A percentile compares a stretch with the other conserved stretches of the same genome.
Conservation (phyloP, 257 asterid genomes). For the Jacaranda copaia region DNA sequence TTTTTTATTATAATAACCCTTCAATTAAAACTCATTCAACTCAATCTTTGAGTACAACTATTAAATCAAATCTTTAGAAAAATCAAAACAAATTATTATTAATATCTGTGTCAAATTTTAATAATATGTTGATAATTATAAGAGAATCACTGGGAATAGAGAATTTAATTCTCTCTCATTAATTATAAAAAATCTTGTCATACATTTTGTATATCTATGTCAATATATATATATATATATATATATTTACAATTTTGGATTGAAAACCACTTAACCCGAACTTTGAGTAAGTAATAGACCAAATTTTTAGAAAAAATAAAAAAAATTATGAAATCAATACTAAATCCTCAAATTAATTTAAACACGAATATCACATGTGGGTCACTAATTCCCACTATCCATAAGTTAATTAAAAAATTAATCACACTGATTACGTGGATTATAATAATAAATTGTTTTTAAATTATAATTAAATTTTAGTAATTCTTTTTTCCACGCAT, state of each 20-base stretch:
- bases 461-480: background rate
- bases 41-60: no score
- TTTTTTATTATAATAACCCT: background rate
- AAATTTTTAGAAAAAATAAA: background rate
- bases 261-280: background rate
- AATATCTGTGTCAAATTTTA: no score
- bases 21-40: no score
- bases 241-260: background rate
- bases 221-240: background rate
- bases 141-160: background rate
- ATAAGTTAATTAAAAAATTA: background rate
- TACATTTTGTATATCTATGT: background rate
- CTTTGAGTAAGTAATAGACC: background rate
- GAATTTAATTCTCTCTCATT: background rate
- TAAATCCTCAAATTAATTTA: background rate
- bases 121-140: no score
- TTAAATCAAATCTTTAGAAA: background rate
- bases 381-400: background rate
- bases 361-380: background rate
- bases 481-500: background rate
- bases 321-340: background rate
- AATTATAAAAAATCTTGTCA: background rate
- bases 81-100: background rate
- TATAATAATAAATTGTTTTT: background rate
- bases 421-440: background rate